phyloP scores from a whole-genome alignment of 768 basidiomycete species.

The Pisolithus tinctorius region DNA sequence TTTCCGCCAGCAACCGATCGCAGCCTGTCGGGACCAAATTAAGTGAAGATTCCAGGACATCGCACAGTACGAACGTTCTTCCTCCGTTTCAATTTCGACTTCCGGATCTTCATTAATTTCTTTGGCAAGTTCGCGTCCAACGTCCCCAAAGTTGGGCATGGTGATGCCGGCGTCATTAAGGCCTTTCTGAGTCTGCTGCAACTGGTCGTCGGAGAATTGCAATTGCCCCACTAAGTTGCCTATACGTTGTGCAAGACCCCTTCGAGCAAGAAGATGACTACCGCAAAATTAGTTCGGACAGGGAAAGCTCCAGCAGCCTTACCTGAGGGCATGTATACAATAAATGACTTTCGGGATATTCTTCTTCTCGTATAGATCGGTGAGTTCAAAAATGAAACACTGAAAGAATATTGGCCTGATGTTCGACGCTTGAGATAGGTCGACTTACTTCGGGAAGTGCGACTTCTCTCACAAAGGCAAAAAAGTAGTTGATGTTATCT shows the following conservation, averaged over 20 bases:
- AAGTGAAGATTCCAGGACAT: not conserved
- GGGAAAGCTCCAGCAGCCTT: not conserved
- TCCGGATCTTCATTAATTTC: constrained; percentile 89
- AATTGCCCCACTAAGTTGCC: constrained; percentile 90
- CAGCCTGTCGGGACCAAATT: constrained; percentile 45
- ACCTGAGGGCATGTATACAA: constrained; percentile 96
- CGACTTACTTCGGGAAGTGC: constrained; percentile 81
- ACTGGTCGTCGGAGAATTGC: constrained; percentile 93
- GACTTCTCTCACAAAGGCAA: constrained; percentile 78
- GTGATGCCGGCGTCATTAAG: constrained; percentile 82
- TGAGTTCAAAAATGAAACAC: constrained; percentile 96
- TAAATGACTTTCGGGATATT: constrained; percentile 98
- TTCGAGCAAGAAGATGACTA: constrained; percentile 87
- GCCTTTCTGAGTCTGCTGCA: constrained; percentile 87
- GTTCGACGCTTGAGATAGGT: not conserved
- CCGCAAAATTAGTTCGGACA: constrained; percentile 8
- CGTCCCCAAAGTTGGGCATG: constrained; percentile 89
- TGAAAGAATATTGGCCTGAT: constrained; percentile 22
- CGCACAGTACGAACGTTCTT: constrained; percentile 62
- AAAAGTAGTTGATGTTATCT: constrained; percentile 96
- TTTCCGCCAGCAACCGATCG: constrained; percentile 75
- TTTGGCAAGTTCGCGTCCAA: constrained; percentile 77
- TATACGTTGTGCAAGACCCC: constrained; percentile 85
- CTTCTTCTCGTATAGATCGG: constrained; percentile 97
- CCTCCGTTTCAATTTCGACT: constrained; percentile 50